Base-by-base conservation (phyloP, 2,329 filamentous ascomycete species). In the Juglanconis sp. region DNA sequence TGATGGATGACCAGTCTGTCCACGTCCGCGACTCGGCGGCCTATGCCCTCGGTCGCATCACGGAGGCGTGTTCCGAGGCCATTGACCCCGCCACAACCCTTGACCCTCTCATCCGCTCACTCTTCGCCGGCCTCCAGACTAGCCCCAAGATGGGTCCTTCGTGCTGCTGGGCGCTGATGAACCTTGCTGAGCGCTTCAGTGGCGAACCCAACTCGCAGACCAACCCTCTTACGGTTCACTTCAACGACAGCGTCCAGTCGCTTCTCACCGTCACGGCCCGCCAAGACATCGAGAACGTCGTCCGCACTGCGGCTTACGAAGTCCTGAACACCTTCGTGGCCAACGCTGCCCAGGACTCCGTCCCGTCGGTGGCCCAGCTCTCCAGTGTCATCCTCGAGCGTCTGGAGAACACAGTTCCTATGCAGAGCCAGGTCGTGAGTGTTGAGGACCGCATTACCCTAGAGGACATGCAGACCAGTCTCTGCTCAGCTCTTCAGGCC, bases 121-220 rank as follows among this genome's bases (percentile, higher is more conserved):
- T 99, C 9, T 99, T 99, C 80, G 87, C 88, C 67, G 95, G 94
- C 54, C 83, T 99, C 62, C 87, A 91, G 62, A 94, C 90, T 78
- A 95, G 90, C 73, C 89, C 92, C 62, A 97, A 96, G 85, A 99
- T 99, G 88, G 95, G 94, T 36, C 88, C 92, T 58, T 99, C 95
- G 35, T 98, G 95, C 86, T 99, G 95, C 80, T 97, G 96, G 95
- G 93, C 95, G 36, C 79, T 99, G 67, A 98, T 99, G 91, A 99
- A 98, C 77, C 80, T 99, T 72, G 94, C 95, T 10, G 95, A 99
- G 73, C 89, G 93, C 63, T 99, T 98, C 73, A 91, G 92, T 35
- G 92, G 92, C 60, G 93, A 97, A 58, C 83, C 88, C 59, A 91
- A 91, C 53, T 89, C 88, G 63, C 69, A 80, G 47, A 81, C 88